Evolutionary conservation across 1,284 basidiomycete genomes (phyloP).

Genomic region (Trametes sp.): DNA sequence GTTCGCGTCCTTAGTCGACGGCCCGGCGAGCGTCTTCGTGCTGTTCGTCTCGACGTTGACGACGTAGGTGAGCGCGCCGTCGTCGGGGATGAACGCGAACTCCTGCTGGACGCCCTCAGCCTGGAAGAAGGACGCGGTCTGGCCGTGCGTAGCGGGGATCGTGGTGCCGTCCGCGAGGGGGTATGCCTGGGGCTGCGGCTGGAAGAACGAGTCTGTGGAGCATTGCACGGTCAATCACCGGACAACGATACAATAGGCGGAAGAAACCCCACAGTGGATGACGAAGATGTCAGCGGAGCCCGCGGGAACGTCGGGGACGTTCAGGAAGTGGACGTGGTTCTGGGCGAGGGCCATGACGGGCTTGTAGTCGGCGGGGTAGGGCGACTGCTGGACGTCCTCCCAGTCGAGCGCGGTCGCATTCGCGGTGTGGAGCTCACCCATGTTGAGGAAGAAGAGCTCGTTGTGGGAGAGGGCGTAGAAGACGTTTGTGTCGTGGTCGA

Average conservation of each 20-base stretch:
- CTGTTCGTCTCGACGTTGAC: conserved; percentile 84
- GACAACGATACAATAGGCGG: neutral
- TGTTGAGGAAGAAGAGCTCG: conserved; percentile 71
- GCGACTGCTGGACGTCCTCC: conserved; percentile 62
- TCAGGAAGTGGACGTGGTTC: conserved; percentile 83
- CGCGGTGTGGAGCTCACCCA: conserved; percentile 68
- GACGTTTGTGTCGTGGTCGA: conserved; percentile 91
- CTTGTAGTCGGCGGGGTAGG: conserved; percentile 63
- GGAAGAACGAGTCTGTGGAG: conserved; percentile 79
- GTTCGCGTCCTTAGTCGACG: conserved; percentile 67
- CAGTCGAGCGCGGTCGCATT: conserved; percentile 64
- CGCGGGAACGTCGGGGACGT: conserved; percentile 68
- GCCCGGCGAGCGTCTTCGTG: conserved; percentile 76
- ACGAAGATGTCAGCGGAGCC: conserved; percentile 85
- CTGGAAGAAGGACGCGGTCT: conserved; percentile 81
- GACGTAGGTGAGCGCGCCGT: conserved; percentile 81
- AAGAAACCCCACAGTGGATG: conserved; percentile 77
- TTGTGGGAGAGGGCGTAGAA: conserved; percentile 74
- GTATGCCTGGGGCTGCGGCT: conserved; percentile 77
- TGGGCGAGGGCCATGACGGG: conserved; percentile 82
- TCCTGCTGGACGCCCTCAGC: conserved; percentile 73
- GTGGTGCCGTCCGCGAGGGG: conserved; percentile 52
- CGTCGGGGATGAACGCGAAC: conserved; percentile 87
- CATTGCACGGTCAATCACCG: neutral
- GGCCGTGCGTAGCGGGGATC: conserved; percentile 81